phyloP scores from a whole-genome alignment of 2,329 filamentous ascomycete species.

The Colletotrichum horii region DNA sequence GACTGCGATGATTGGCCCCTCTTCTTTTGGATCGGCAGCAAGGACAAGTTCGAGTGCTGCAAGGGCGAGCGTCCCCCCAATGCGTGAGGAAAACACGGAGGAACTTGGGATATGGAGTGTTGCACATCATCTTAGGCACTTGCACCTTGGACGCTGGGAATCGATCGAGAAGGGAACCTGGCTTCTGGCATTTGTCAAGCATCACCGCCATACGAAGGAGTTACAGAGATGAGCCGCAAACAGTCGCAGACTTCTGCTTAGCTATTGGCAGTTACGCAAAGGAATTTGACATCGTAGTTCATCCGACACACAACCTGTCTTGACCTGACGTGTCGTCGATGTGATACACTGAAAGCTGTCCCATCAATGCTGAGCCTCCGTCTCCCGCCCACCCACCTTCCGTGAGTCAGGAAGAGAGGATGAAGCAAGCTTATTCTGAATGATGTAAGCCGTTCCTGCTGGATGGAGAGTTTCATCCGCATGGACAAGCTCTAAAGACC shows the following conservation, averaged over 20 bases:
- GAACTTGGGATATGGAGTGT: neutral
- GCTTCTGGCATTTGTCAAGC: neutral
- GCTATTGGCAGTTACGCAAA: neutral
- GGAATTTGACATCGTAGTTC: neutral
- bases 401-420: neutral
- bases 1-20: neutral
- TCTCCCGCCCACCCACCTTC: neutral
- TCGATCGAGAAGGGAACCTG: neutral
- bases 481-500: neutral
- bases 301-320: neutral
- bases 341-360: neutral
- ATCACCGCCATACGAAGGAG: neutral
- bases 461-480: neutral
- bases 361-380: neutral
- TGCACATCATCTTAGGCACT: neutral
- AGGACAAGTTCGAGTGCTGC: slow-evolving; percentile 5
- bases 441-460: neutral
- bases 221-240: neutral
- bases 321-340: neutral
- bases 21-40: neutral
- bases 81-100: neutral
- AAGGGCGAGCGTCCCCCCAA: neutral
- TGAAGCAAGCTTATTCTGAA: neutral
- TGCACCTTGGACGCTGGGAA: no score
- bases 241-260: neutral